Evolutionary conservation across 495 filamentous ascomycete species (phyloP), one percentile per base, ranked within the genome.

Genomic region (Penicillium flavigenum): DNA sequence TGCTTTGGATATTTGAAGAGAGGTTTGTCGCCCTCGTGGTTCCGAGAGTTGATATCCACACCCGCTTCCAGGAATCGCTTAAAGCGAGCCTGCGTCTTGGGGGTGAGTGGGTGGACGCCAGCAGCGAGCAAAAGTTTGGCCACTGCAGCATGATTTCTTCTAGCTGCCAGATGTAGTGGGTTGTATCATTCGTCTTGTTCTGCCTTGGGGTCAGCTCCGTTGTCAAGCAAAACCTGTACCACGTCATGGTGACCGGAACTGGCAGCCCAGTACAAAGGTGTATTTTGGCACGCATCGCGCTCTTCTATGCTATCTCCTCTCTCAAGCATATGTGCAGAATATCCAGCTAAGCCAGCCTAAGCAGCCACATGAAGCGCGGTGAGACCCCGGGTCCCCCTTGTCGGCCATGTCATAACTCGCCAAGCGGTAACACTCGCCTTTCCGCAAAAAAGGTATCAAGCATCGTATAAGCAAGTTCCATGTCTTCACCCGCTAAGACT

Each of bases 81-180:
- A 34, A 59, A 55, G 14, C 27, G 29, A 19, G 43, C 27, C 43
- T 53, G 47, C 39, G 69, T 71, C 47, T 67, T 68, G 3, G 42
- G 51, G 4, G 63, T 71, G 19, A 69, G 46, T 14, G 69, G 69
- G 58, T 68, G 44, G 19, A 65, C 65, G 36, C 71, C 71, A 36
- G 65, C 65, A 19, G 51, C 47, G 39, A 73, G 60, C 29, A 73
- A 46, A 22, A 56, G 43, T 38, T 46, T 61, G 20, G 69, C 61
- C 16, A 66, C 60, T 9, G 62, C 60, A 16, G 44, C 29, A 22
- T 60, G 63, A 17, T 67, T 66, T 3, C 54, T 27, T 14, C 14
- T 51, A 11, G 67, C 69, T 41, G 71, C 72, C 19, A 53, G 14
- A 54, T 76, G 70, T 24, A 75, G 44, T 6, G 69, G 67, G 41